Evolutionary conservation across 176 grass and related monocot species (phyloP), one percentile per base, ranked within the genome.

Genomic region (Melocanna baccifera): DNA sequence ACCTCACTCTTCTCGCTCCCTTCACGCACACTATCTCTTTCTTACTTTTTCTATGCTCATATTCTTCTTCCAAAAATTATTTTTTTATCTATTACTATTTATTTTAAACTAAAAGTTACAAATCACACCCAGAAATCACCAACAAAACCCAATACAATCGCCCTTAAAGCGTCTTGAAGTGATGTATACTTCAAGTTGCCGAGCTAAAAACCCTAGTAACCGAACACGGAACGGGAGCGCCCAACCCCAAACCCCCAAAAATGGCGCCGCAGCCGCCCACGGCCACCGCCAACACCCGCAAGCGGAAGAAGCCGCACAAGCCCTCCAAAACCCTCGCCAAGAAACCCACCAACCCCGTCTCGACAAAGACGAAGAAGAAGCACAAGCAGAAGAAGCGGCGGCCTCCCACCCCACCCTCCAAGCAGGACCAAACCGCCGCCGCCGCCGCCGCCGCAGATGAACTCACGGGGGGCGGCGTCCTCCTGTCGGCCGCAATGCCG

Each of bases 271-370:
- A 50, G 53, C 22, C 74, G 51, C 52, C 36, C 64, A 53, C 81
- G 11, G 12, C 70, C 68, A n/a, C 83, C 59, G 23, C 73, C 30
- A 53, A 14, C 65, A 12, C 57, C 42, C 25, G 71, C 45, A 90
- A 90, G 85, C 78, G 76, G 41, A 86, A 76, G 69, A 94, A 88
- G 63, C 81, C 82, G 18, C 78, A 90, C 16, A 69, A 85, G 13
- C 39, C 52, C 25, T 18, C 63, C 37, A 77, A 90, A 70, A 25
- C 69, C 40, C 73, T 76, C 75, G 73, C 86, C 62, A 61, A 84
- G 73, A 81, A 83, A 51, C 42, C 29, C 16, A 25, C 29, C 28
- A 71, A 90, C 43, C 67, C 73, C 40, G 62, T 55, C 34, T 42
- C 61, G 8, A 19, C 46, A 11, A 55, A 62, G 68, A 59, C 15